phyloP scores from a whole-genome alignment of 2,329 filamentous ascomycete genomes.

The Ophiocordyceps robertsii region DNA sequence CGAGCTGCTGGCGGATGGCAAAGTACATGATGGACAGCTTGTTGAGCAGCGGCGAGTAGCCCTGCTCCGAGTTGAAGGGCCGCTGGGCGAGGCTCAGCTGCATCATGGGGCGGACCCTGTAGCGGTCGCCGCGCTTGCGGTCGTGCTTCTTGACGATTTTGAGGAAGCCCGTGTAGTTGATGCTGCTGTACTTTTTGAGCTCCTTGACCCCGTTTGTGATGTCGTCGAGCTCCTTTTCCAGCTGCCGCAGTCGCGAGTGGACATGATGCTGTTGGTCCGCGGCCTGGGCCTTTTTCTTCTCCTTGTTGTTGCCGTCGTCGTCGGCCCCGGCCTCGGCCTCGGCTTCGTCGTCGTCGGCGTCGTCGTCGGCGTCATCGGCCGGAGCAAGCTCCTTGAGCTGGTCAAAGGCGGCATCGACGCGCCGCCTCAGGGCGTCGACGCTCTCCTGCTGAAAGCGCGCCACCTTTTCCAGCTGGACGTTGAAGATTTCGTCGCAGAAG shows the following conservation, averaged over 20 bases:
- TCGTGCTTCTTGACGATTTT: constrained; percentile 99
- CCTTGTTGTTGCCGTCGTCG: neutral
- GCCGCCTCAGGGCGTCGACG: constrained; percentile 43
- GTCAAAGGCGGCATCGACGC: constrained; percentile 43
- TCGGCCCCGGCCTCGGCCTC: neutral
- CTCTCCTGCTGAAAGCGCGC: constrained; percentile 75
- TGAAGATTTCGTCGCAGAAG: constrained; percentile 92
- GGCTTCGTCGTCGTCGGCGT: constrained; percentile 31
- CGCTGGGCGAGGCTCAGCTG: constrained; percentile 78
- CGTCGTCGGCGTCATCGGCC: constrained; percentile 35
- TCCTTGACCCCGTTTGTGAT: constrained; percentile 88
- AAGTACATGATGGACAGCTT: constrained; percentile 92
- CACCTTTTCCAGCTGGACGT: constrained; percentile 90
- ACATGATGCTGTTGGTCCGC: constrained; percentile 15
- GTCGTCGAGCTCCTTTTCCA: constrained; percentile 66
- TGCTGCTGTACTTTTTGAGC: constrained; percentile 85
- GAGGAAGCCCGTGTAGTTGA: constrained; percentile 96
- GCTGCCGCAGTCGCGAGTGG: constrained; percentile 46
- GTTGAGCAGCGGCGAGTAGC: constrained; percentile 81
- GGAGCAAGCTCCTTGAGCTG: constrained; percentile 70
- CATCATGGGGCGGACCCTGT: constrained; percentile 83
- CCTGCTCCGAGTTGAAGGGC: constrained; percentile 84
- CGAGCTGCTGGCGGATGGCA: constrained; percentile 74
- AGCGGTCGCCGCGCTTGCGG: constrained; percentile 73
- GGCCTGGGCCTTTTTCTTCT: neutral